Evolutionary conservation across 345 rosid species (phyloP).

Genomic region (Physaria fendleri): DNA sequence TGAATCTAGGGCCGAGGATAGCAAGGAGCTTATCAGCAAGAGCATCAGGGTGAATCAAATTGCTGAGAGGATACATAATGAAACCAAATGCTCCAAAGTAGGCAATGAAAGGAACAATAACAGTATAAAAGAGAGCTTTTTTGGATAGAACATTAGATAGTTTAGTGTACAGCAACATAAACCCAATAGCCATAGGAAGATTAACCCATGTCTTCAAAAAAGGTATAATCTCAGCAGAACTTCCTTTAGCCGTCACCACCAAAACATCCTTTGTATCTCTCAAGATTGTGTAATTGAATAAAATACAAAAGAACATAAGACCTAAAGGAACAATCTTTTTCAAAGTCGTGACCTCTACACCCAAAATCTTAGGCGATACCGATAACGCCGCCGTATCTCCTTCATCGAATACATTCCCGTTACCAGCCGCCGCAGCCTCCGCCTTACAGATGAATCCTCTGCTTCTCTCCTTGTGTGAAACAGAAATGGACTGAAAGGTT

Average conservation of each 20-base stretch:
- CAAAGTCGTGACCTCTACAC: conserved; percentile 55
- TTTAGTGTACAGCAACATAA: conserved; percentile 81
- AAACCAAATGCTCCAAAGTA: conserved; percentile 96
- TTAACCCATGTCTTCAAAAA: conserved; percentile 97
- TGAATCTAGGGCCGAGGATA: conserved; percentile 77
- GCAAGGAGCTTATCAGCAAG: conserved; percentile 75
- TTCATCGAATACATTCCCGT: conserved; percentile 41
- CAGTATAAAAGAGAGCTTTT: conserved; percentile 79
- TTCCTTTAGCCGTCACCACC: conserved; percentile 95
- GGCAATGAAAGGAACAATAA: conserved; percentile 81
- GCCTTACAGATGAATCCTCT: conserved; percentile 72
- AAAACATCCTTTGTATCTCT: conserved; percentile 95
- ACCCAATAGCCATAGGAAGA: conserved; percentile 97
- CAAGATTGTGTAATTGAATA: conserved; percentile 92
- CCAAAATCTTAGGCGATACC: conserved; percentile 56
- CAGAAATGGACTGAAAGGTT: conserved; percentile 30
- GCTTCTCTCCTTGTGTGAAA: conserved; percentile 38
- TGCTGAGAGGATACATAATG: conserved; percentile 86
- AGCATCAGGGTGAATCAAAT: conserved; percentile 71
- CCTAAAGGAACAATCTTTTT: conserved; percentile 92
- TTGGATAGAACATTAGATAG: conserved; percentile 74
- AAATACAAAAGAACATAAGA: conserved; percentile 90
- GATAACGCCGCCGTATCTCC: conserved; percentile 20
- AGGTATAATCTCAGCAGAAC: conserved; percentile 96
- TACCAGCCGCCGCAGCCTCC: conserved; percentile 73